A percentile compares a stretch with the other conserved stretches of the same genome.
Conservation (phyloP, 2,329 filamentous ascomycete genomes). For the Podosphaera xanthii region DNA sequence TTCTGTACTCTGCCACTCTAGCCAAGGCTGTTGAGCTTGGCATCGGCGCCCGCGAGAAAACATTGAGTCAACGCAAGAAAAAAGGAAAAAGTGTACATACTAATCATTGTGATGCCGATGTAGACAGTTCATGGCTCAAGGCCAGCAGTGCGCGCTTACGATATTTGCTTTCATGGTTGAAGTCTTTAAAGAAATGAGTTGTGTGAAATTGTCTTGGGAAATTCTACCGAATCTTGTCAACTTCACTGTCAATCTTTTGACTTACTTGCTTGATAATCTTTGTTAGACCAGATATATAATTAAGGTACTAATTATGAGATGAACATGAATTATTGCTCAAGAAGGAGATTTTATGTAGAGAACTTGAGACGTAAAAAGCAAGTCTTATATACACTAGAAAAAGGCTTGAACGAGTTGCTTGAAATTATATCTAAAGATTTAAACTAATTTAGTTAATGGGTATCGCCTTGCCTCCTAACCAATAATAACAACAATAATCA, state of each 20-base stretch:
- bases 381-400: too few species aligned
- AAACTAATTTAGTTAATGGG: neutral
- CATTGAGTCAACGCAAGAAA: slow-evolving; percentile 20
- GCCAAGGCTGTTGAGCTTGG: slow-evolving; percentile 26
- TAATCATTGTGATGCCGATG: neutral
- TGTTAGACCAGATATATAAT: too few species aligned
- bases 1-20: slow-evolving; percentile 15
- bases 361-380: too few species aligned
- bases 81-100: slow-evolving; percentile 11
- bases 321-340: too few species aligned
- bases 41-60: slow-evolving; percentile 25
- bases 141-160: slow-evolving; percentile 17
- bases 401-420: too few species aligned
- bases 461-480: neutral
- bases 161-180: slow-evolving; percentile 7
- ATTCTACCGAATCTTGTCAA: too few species aligned
- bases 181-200: neutral
- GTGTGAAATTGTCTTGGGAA: too few species aligned
- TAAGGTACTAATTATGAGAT: too few species aligned
- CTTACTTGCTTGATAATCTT: too few species aligned
- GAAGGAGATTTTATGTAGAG: too few species aligned
- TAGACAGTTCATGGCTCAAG: slow-evolving; percentile 6
- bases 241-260: too few species aligned
- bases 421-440: neutral
- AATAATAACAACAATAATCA: neutral